Conservation (phyloP, 2,329 filamentous ascomycete species). For the Fusarium napiforme region DNA sequence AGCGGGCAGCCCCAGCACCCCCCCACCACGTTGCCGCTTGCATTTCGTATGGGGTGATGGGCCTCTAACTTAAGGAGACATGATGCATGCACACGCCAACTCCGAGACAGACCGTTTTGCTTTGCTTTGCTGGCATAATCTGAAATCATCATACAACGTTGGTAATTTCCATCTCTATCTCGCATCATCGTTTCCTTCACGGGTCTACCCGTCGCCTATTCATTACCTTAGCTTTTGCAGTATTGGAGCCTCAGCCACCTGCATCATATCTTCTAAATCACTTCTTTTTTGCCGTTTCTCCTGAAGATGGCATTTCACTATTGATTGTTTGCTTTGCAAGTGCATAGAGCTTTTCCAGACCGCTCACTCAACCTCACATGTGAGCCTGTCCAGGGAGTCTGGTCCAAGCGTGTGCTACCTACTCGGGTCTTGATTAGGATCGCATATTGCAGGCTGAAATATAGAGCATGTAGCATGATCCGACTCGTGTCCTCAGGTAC, state of each 20-base stretch:
- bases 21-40: conserved; percentile 25
- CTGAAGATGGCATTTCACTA: not conserved
- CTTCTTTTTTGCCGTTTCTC: not conserved
- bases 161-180: conserved; percentile 5
- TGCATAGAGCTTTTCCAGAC: conserved; percentile 5
- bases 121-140: conserved; percentile 30
- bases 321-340: not conserved
- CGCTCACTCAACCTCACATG: conserved; percentile 22
- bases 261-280: not conserved
- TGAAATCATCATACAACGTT: conserved; percentile 22
- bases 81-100: conserved; percentile 20
- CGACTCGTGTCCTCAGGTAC: conserved; percentile 14
- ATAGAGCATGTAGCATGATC: conserved; percentile 22
- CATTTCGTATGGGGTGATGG: conserved; percentile 36
- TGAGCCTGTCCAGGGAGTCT: conserved; percentile 3
- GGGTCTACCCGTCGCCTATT: conserved; percentile 7
- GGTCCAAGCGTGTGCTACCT: conserved; percentile 18
- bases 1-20: conserved; percentile 26
- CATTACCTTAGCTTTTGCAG: not conserved
- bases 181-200: not conserved
- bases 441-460: conserved; percentile 22
- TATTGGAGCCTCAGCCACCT: conserved; percentile 1
- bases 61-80: conserved; percentile 6
- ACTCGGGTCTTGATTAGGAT: not conserved
- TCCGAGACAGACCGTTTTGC: conserved; percentile 18